A percentile compares a stretch with the other conserved stretches of the same genome.
Conservation (phyloP, 257 asterid genomes). For the Salvia splendens region DNA sequence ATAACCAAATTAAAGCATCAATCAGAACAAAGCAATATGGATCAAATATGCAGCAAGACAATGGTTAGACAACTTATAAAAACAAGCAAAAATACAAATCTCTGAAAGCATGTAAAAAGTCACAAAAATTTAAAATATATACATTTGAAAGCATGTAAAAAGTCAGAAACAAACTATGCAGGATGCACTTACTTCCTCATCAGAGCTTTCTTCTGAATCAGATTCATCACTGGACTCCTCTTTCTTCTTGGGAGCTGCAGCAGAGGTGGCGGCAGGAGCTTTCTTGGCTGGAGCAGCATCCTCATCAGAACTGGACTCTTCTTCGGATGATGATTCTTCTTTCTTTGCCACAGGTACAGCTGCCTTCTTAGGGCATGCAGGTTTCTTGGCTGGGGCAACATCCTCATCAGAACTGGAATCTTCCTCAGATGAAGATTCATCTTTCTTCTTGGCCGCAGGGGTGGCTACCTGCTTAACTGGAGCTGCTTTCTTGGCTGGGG, state of each 20-base stretch:
- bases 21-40: background rate
- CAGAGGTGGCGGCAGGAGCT: background rate
- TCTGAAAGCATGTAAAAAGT: background rate
- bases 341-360: constrained; percentile 15
- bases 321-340: constrained; percentile 33
- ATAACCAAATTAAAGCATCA: no score
- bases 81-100: no score
- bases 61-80: no score
- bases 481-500: constrained; percentile 6
- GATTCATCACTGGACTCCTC: constrained; percentile 8
- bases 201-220: constrained; percentile 19
- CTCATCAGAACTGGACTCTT: constrained; percentile 31
- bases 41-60: no score
- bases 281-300: background rate
- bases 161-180: no score
- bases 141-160: no score
- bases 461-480: no score
- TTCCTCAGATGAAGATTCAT: constrained; percentile 10
- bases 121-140: no score
- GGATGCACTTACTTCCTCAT: constrained; percentile 35
- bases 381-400: constrained; percentile 12
- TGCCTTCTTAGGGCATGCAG: constrained; percentile 5
- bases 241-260: background rate
- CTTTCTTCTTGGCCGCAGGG: background rate
- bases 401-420: constrained; percentile 38